Percentiles rank a stretch among this genome's conserved stretches.
Conservation (phyloP, 2,329 filamentous ascomycete species). For the Fusarium begoniae region DNA sequence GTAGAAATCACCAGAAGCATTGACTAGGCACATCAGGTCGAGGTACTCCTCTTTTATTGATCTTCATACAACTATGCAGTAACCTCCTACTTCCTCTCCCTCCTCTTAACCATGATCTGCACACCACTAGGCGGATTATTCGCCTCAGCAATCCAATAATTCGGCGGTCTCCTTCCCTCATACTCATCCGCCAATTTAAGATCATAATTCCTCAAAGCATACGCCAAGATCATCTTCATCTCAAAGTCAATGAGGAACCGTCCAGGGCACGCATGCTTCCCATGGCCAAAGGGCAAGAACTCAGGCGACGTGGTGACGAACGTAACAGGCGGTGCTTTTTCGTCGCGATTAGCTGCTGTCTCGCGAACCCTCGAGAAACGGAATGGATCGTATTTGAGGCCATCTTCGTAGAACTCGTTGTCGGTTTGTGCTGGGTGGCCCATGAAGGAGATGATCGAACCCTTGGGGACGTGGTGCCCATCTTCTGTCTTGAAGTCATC, state of each 20-base stretch:
- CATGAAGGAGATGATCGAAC: constrained; percentile 47
- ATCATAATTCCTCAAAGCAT: constrained; percentile 36
- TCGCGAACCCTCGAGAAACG: constrained; percentile 51
- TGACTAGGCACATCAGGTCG: not conserved
- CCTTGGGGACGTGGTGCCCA: constrained; percentile 46
- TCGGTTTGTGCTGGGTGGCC: constrained; percentile 45
- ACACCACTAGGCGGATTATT: constrained; percentile 28
- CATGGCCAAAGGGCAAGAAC: constrained; percentile 48
- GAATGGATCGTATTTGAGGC: constrained; percentile 53
- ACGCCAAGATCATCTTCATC: constrained; percentile 45
- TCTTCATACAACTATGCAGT: not conserved
- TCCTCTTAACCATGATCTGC: constrained; percentile 30
- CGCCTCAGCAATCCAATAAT: constrained; percentile 34
- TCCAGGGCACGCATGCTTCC: constrained; percentile 48
- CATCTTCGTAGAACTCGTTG: constrained; percentile 45
- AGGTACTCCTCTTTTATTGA: not conserved
- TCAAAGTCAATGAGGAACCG: constrained; percentile 46
- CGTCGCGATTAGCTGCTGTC: constrained; percentile 18
- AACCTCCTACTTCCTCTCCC: not conserved
- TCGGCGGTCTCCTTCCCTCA: constrained; percentile 30
- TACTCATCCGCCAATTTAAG: constrained; percentile 32
- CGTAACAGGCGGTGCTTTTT: constrained; percentile 12
- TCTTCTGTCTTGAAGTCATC: constrained; percentile 45
- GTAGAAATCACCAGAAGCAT: accelerated
- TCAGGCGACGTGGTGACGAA: constrained; percentile 38